phyloP scores from a whole-genome alignment of 257 asterid genomes.

The Oldenlandia corymbosa region DNA sequence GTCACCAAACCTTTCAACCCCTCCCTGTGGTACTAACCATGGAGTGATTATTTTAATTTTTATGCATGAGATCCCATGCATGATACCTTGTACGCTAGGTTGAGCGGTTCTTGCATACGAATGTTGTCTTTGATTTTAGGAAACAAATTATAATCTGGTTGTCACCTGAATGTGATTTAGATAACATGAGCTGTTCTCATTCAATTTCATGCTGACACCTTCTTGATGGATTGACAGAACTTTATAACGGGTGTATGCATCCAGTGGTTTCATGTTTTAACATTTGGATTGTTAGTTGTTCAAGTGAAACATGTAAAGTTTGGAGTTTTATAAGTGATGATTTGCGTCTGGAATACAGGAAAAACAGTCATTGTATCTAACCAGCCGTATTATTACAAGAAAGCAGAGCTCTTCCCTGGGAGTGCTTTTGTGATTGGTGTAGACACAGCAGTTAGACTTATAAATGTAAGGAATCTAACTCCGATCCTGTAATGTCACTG shows the following conservation, averaged over 20 bases:
- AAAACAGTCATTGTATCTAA: conserved; percentile 80
- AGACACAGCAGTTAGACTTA: conserved; percentile 83
- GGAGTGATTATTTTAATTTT: not conserved
- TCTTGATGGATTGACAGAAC: not conserved
- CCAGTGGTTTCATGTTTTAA: not conserved
- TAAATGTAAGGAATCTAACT: conserved; percentile 52
- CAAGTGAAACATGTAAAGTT: not conserved
- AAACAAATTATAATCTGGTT: not conserved
- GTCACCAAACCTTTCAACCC: not conserved
- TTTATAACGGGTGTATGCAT: not conserved
- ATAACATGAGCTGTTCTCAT: not conserved
- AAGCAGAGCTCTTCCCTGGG: conserved; percentile 92
- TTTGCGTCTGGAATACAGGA: conserved; percentile 42
- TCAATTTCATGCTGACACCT: not conserved
- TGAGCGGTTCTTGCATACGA: not conserved
- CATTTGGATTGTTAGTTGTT: not conserved
- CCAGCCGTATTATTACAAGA: conserved; percentile 94
- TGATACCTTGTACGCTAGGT: not conserved
- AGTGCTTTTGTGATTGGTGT: conserved; percentile 89
- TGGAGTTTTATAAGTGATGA: not conserved
- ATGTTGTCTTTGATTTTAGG: not conserved
- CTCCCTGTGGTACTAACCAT: not conserved
- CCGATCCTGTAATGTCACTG: not conserved
- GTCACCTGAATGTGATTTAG: not conserved
- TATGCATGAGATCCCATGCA: not conserved